Base-by-base conservation (phyloP, 345 rosid genomes). In the Geranium rotundifolium region DNA sequence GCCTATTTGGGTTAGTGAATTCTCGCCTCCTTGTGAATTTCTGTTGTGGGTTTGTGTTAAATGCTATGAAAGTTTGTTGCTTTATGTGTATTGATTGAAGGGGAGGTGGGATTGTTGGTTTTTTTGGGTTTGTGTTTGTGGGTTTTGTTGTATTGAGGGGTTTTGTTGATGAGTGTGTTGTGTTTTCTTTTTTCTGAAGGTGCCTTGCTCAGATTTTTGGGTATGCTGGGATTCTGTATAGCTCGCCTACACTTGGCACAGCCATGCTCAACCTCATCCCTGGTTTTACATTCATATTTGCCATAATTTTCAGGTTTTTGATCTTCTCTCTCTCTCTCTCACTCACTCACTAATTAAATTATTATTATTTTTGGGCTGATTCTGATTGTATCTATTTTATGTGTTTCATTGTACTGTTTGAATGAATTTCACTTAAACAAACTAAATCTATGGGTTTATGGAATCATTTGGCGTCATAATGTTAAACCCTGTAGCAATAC, bases 221-320 rank as follows among this genome's bases (percentile, higher is more conserved):
- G 49, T 64, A 65, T 31, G 19, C 62, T 27, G 81, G 70, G 17
- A 62, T 80, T 41, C 69, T 60, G 2, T 56, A 57, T 50, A 72
- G 79, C 29, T 78, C 82, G 3, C 79, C 82, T 34, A 72, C 77
- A 66, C 79, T 78, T 58, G 39, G 62, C 17, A 60, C 79, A 17
- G 74, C 82, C 2, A 55, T 75, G 70, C 68, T n/a, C 39, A 78
- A 78, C 57, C 76, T 78, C 34, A 56, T 64, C 17, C 82, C 79
- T 16, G 57, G 72, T 63, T 72, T 74, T 68, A 78, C 82, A 61
- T 74, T 78, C 68, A 23, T 78, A 58, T 74, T 78, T 69, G 76
- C 79, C 5, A 34, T 78, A 58, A 61, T 72, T 18, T 63, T 67
- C 54, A 67, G 81, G 81, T 78, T 58, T 41, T 17, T 4, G 31